phyloP scores from a whole-genome alignment of 2,329 filamentous ascomycete species.

The Talaromyces sp. region DNA sequence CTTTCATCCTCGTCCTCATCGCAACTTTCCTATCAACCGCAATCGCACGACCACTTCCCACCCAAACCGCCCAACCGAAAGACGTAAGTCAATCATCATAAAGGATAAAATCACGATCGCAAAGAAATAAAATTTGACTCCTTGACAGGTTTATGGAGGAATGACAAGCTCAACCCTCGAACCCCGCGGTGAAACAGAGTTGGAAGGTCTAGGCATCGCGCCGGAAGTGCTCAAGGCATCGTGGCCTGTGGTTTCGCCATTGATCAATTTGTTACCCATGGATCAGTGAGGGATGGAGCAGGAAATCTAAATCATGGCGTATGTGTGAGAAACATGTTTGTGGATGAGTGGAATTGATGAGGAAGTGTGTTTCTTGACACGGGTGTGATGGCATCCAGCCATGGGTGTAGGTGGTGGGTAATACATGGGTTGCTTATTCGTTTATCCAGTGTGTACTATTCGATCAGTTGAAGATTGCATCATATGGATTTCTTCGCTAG shows the following conservation, averaged over 20 bases:
- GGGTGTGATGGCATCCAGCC: background rate
- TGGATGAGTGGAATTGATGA: background rate
- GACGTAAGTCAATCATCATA: background rate
- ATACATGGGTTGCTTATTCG: background rate
- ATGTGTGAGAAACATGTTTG: background rate
- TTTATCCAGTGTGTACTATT: too few relatives aligned
- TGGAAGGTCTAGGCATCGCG: background rate
- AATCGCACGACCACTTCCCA: background rate
- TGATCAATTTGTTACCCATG: background rate
- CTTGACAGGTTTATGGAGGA: background rate
- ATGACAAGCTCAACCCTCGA: background rate
- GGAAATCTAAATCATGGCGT: background rate
- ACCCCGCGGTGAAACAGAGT: background rate
- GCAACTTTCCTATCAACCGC: background rate
- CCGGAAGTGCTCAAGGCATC: background rate
- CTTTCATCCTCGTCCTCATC: background rate
- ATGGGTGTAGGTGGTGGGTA: background rate
- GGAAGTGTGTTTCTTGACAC: background rate
- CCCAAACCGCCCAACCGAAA: background rate
- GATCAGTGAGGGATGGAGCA: background rate
- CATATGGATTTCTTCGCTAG: too few relatives aligned
- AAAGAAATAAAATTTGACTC: background rate
- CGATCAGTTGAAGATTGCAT: too few relatives aligned
- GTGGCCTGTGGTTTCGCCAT: slow-evolving; percentile 6
- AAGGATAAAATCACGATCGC: background rate